Evolutionary conservation across 2,329 filamentous ascomycete species (phyloP).

Genomic region (Aspergillus fischeri): DNA sequence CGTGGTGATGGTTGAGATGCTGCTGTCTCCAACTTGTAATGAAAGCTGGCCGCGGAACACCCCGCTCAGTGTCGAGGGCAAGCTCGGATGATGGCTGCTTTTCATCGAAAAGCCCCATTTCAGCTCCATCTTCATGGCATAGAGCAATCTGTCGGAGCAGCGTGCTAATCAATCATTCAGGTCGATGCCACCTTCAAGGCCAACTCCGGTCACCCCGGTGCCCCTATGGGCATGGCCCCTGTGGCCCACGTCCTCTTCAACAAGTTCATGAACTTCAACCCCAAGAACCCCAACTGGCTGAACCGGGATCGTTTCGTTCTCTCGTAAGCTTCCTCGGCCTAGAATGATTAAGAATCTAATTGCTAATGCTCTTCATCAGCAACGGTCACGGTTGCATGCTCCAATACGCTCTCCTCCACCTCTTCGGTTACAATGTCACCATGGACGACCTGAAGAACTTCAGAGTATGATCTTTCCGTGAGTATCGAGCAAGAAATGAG

Average conservation of each 20-base stretch:
- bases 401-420: conserved; percentile 95
- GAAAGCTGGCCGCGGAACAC: background rate
- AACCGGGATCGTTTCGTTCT: conserved; percentile 99
- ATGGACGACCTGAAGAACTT: conserved; percentile 94
- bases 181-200: conserved; percentile 94
- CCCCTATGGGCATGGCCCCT: conserved; percentile 95
- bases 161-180: conserved; percentile 47
- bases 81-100: background rate
- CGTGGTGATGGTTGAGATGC: background rate
- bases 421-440: conserved; percentile 83
- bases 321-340: conserved; percentile 68
- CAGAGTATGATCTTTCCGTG: conserved; percentile 63
- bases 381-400: conserved; percentile 99
- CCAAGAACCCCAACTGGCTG: conserved; percentile 94
- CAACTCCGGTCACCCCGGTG: conserved; percentile 98
- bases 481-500: background rate
- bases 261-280: conserved; percentile 99
- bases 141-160: background rate
- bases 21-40: background rate
- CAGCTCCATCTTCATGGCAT: background rate
- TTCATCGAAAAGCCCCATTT: background rate
- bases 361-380: conserved; percentile 45
- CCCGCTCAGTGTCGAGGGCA: background rate
- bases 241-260: conserved; percentile 96
- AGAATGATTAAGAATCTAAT: conserved; percentile 5